phyloP scores from a whole-genome alignment of 164 flowering plant species.

The Liriodendron chinense region DNA sequence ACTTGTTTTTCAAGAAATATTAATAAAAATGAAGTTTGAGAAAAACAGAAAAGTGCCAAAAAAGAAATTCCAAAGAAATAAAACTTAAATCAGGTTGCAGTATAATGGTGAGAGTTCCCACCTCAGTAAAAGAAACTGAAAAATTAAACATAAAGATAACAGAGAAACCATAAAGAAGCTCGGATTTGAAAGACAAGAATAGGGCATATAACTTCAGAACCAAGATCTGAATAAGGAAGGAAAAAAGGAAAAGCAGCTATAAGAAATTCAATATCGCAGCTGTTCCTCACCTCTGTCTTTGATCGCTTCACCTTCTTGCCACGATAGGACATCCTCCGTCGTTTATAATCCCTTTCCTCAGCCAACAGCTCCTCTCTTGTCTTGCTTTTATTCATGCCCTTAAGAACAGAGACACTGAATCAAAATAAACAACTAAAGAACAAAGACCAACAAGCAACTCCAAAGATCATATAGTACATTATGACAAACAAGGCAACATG shows the following conservation, averaged over 20 bases:
- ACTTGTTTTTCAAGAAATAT: neutral
- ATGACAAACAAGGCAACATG: neutral
- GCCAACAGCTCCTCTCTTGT: slow-evolving; percentile 91
- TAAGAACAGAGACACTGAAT: neutral
- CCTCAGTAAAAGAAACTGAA: neutral
- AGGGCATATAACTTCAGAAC: neutral
- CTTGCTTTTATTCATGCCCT: slow-evolving; percentile 58
- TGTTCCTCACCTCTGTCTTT: slow-evolving; percentile 50
- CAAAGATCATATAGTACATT: neutral
- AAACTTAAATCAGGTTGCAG: neutral
- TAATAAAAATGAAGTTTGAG: neutral
- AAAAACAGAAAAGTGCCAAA: neutral
- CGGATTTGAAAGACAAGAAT: neutral
- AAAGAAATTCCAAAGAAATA: neutral
- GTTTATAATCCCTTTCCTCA: slow-evolving; percentile 97
- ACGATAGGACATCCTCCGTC: slow-evolving; percentile 96
- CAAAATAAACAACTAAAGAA: neutral
- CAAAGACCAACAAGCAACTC: neutral
- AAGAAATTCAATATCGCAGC: neutral
- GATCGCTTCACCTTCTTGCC: slow-evolving; percentile 86
- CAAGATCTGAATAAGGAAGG: neutral
- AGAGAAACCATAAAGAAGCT: neutral
- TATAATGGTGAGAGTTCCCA: neutral
- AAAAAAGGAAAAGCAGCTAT: neutral
- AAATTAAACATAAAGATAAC: neutral